phyloP scores from a whole-genome alignment of 192 early-diverging fungal species.

The Hyaloraphidium curvatum region DNA sequence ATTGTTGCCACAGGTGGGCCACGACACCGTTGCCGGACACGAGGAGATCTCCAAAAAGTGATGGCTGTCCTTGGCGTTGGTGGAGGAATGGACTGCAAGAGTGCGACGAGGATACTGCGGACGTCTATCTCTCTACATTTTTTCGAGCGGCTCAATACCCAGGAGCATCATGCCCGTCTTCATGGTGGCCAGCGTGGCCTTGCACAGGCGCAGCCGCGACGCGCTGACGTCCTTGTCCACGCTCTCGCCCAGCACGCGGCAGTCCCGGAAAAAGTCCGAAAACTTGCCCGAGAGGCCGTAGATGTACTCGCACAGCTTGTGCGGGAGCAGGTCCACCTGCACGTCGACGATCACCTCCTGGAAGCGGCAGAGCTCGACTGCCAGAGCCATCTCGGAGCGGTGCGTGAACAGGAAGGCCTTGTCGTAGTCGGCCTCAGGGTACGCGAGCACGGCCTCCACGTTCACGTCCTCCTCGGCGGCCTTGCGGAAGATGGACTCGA shows the following conservation, averaged over 20 bases:
- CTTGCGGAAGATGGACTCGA: constrained; percentile 85
- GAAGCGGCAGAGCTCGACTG: neutral
- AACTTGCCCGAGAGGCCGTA: constrained; percentile 3
- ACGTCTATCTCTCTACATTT: too few relatives aligned
- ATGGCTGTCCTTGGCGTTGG: too few relatives aligned
- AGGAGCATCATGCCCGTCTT: neutral
- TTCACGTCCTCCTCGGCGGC: constrained; percentile 12
- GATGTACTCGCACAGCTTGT: neutral
- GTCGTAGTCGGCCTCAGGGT: neutral
- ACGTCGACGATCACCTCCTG: neutral
- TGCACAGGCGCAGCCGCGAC: neutral
- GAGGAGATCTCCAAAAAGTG: too few relatives aligned
- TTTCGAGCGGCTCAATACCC: neutral
- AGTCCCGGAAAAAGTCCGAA: neutral
- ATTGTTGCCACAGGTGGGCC: too few relatives aligned
- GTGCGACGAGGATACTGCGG: too few relatives aligned
- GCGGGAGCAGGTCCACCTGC: neutral
- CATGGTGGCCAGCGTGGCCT: neutral
- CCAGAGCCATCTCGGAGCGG: neutral
- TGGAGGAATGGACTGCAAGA: too few relatives aligned
- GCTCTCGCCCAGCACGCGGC: neutral
- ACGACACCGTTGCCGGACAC: too few relatives aligned
- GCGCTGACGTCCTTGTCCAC: too few relatives aligned
- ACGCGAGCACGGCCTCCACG: too few relatives aligned
- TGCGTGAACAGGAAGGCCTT: neutral